phyloP scores from a whole-genome alignment of 1,284 basidiomycete species.

The Malassezia caprae region DNA sequence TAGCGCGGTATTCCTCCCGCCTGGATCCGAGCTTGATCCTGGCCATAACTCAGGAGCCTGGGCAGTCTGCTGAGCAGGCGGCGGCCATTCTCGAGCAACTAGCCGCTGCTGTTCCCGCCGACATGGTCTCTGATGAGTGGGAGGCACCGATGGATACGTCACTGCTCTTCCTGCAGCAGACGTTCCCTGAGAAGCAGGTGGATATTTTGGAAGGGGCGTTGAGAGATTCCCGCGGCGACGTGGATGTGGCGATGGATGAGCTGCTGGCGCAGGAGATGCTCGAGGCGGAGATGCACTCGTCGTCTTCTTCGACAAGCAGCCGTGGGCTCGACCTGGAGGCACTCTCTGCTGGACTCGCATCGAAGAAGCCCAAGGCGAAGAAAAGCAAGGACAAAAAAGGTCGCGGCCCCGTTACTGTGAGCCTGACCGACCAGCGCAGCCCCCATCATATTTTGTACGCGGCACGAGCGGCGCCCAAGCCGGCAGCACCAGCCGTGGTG shows the following conservation, averaged over 20 bases:
- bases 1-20: conserved; percentile 1
- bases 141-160: background rate
- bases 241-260: conserved; percentile 29
- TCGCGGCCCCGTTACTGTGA: conserved; percentile 20
- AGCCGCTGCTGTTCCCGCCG: conserved; percentile 1
- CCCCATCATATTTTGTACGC: conserved; percentile 14
- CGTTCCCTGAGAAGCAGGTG: conserved; percentile 4
- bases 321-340: conserved; percentile 27
- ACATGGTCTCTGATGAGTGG: background rate
- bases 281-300: conserved; percentile 13
- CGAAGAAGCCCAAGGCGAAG: conserved; percentile 2
- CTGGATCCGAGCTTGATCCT: conserved; percentile 14
- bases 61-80: background rate
- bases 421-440: conserved; percentile 32
- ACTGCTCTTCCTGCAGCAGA: conserved; percentile 23
- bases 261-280: conserved; percentile 33
- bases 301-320: background rate
- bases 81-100: background rate
- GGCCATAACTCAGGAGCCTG: conserved; percentile 7
- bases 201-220: conserved; percentile 4
- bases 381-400: background rate
- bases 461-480: conserved; percentile 19
- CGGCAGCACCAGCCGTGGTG: conserved; percentile 3
- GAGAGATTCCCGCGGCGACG: conserved; percentile 21
- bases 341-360: conserved; percentile 16